Percentiles rank a stretch among this genome's conserved stretches.
Evolutionary conservation across 345 rosid genomes (phyloP).

Genomic region (Luvunga scandens): DNA sequence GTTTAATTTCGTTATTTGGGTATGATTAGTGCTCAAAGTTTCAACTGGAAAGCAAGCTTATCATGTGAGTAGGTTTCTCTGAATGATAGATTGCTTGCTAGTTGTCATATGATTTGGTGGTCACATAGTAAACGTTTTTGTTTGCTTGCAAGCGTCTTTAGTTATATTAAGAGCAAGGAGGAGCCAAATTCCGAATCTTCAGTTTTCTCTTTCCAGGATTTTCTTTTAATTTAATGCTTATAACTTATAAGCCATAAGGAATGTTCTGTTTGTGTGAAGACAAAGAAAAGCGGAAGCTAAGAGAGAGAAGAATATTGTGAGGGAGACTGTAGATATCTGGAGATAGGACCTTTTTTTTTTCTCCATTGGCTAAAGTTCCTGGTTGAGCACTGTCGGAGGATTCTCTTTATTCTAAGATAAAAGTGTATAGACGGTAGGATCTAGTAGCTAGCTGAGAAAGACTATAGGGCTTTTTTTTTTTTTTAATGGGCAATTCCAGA

Average conservation of each 20-base stretch:
- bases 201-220: not conserved
- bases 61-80: constrained; percentile 3
- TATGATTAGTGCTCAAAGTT: not conserved
- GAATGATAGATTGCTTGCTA: not conserved
- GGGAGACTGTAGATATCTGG: not conserved
- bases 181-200: not conserved
- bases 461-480: not conserved
- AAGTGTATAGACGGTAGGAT: not conserved
- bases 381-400: not conserved
- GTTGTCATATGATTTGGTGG: not conserved
- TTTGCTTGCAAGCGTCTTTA: not conserved
- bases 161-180: not conserved
- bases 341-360: not conserved
- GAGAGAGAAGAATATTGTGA: not conserved
- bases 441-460: not conserved
- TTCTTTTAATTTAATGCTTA: constrained; percentile 1
- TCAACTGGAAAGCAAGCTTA: not conserved
- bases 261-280: not conserved
- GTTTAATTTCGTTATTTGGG: not conserved
- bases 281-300: not conserved
- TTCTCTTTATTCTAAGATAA: not conserved
- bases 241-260: not conserved
- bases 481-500: not conserved
- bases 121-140: not conserved
- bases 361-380: not conserved